Base-by-base conservation (phyloP, 202 grass and related monocot genomes). In the Saccharum hybrid region DNA sequence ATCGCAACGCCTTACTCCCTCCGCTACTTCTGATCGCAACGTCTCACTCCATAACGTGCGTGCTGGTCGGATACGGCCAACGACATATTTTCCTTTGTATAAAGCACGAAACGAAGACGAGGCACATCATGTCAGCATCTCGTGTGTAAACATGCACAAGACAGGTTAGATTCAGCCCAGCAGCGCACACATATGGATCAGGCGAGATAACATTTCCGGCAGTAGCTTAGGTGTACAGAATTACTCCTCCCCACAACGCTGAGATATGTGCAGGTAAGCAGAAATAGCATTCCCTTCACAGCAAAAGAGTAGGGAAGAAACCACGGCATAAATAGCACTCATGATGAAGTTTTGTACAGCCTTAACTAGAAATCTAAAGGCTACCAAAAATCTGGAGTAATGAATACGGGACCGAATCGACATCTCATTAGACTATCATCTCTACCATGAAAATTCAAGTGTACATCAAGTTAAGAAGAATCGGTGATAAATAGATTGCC, bases 331-430 rank as follows among this genome's bases (percentile, higher is more conserved):
- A 77, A 30, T 39, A 30, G 36, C 76, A 76, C 74, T 81, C 34
- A 72, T 48, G 63, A 80, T 69, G 42, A 75, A 48, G 69, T 76
- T 84, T 80, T 81, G 63, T 81, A 66, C 76, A 84, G 42, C 68
- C 65, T 71, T 71, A 45, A 8, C 76, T 84, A 90, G 82, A 63
- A 76, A 34, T 71, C 72, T 87, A 87, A 56, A 57, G 43, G 78
- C 77, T 81, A 89, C 52, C 84, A 84, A 83, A 51, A 81, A 78
- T 81, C 84, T 90, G 45, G n/a, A 76, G 82, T 71, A 33, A 83
- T 39, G 34, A 87, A 87, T 75, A 87, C 64, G 41, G 64, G 63
- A 18, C 74, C 18, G 1, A 75, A 80, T 80, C 52, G 15, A 56
- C n/a, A n/a, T 46, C 75, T 67, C 75, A 76, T 82, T 87, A 65